These are phyloP conservation scores for Ilex asprella DNA, from an alignment of 257 asterid species.

Conservation along the genomic window DNA sequence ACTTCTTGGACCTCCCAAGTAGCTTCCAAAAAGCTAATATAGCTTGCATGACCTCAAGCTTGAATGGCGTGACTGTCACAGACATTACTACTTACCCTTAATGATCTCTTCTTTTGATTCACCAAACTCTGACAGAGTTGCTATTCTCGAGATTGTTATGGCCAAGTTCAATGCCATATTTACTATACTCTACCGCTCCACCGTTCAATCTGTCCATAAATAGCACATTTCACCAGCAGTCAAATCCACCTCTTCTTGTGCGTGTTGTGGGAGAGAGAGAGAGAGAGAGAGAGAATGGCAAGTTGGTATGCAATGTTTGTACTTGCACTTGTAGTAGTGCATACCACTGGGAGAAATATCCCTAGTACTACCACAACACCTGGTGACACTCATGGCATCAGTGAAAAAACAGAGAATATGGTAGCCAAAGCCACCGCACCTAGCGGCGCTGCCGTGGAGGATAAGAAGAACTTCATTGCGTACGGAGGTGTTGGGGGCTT, in stretches of 20 bases:
- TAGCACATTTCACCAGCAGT: background rate
- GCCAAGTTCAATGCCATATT: slow-evolving; percentile 25
- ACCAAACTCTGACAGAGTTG: slow-evolving; percentile 29
- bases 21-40: no score
- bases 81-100: slow-evolving; percentile 19
- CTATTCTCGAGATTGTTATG: slow-evolving; percentile 29
- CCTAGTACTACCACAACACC: slow-evolving; percentile 10
- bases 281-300: slow-evolving; percentile 21
- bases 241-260: background rate
- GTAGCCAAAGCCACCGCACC: slow-evolving; percentile 23
- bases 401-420: slow-evolving; percentile 11
- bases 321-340: slow-evolving; percentile 22
- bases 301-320: slow-evolving; percentile 20
- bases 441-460: slow-evolving; percentile 23
- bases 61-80: no score
- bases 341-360: slow-evolving; percentile 40
- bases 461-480: slow-evolving; percentile 53
- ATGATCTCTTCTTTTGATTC: slow-evolving; percentile 26
- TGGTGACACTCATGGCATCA: slow-evolving; percentile 14
- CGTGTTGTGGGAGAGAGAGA: background rate
- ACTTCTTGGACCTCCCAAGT: no score
- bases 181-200: slow-evolving; percentile 17
- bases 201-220: slow-evolving; percentile 26
- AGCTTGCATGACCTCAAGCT: no score
- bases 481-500: slow-evolving; percentile 58